Percentiles rank a stretch among this genome's conserved stretches.
Conservation (phyloP, 768 basidiomycete genomes). For the Russula sp. region DNA sequence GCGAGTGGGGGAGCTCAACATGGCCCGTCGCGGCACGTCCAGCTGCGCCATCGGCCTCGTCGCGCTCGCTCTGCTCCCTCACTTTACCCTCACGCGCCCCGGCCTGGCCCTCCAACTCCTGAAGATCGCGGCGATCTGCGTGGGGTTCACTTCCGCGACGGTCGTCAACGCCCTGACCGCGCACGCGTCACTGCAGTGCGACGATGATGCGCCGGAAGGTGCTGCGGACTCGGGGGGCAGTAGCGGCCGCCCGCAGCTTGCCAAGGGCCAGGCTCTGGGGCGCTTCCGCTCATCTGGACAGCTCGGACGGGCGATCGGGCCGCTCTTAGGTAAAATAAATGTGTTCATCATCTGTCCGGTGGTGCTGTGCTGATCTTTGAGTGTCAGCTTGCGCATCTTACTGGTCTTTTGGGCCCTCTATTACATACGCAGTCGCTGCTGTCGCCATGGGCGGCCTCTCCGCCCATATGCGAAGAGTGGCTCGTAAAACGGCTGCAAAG, state of each 20-base stretch:
- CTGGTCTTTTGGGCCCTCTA: slow-evolving; percentile 81
- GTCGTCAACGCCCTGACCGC: slow-evolving; percentile 93
- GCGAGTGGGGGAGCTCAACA: slow-evolving; percentile 69
- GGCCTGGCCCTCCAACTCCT: slow-evolving; percentile 47
- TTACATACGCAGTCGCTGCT: slow-evolving; percentile 64
- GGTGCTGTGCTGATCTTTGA: background rate
- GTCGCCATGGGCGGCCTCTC: slow-evolving; percentile 59
- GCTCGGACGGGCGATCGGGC: slow-evolving; percentile 88
- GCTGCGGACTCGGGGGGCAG: slow-evolving; percentile 43
- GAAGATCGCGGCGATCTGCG: slow-evolving; percentile 67
- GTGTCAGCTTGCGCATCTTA: slow-evolving; percentile 73
- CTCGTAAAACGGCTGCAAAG: slow-evolving; percentile 30
- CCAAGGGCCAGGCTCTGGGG: slow-evolving; percentile 81
- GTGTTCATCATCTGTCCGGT: background rate
- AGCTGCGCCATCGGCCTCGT: slow-evolving; percentile 67
- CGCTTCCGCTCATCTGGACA: slow-evolving; percentile 90
- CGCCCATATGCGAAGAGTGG: slow-evolving; percentile 44
- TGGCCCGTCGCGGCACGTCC: slow-evolving; percentile 77
- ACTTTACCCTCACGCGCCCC: slow-evolving; percentile 38
- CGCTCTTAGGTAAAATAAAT: slow-evolving; percentile 58
- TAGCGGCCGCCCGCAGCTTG: slow-evolving; percentile 55
- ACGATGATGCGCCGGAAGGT: slow-evolving; percentile 54
- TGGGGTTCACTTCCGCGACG: slow-evolving; percentile 93
- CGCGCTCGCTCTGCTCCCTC: slow-evolving; percentile 68
- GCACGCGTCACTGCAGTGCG: slow-evolving; percentile 85